These are phyloP conservation scores for Capsicum baccatum DNA, from an alignment of 257 asterid species.

Conservation along the genomic window DNA sequence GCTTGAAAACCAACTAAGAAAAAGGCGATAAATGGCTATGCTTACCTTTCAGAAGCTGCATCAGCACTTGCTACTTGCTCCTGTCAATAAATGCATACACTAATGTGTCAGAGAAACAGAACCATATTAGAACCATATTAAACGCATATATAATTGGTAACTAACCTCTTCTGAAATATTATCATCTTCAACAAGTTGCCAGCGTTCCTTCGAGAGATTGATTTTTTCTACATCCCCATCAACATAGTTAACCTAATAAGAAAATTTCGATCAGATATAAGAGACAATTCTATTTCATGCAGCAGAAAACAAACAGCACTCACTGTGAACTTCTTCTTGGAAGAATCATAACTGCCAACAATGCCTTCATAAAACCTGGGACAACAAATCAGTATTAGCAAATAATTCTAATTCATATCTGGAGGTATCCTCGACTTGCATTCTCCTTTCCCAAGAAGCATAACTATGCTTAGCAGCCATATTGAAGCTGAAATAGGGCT, in stretches of 20 bases:
- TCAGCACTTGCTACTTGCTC: slow-evolving; percentile 62
- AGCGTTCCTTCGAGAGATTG: slow-evolving; percentile 63
- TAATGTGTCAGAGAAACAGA: slow-evolving; percentile 29
- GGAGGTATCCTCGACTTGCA: background rate
- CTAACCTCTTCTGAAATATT: slow-evolving; percentile 58
- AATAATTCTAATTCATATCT: background rate
- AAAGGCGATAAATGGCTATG: slow-evolving; percentile 25
- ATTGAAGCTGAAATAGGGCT: background rate
- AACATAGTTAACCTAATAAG: slow-evolving; percentile 60
- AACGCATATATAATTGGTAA: slow-evolving; percentile 28
- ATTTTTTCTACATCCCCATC: slow-evolving; percentile 86
- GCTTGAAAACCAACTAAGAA: background rate
- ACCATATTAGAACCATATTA: slow-evolving; percentile 7
- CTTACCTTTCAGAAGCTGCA: slow-evolving; percentile 72
- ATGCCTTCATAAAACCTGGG: slow-evolving; percentile 87
- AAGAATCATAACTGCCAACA: slow-evolving; percentile 66
- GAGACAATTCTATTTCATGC: slow-evolving; percentile 29
- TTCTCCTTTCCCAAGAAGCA: background rate
- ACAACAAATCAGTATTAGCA: slow-evolving; percentile 35
- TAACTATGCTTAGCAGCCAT: background rate
- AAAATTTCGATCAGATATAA: slow-evolving; percentile 25
- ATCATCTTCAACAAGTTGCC: slow-evolving; percentile 60
- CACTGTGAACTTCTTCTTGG: slow-evolving; percentile 80
- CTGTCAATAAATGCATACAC: slow-evolving; percentile 43
- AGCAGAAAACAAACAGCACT: slow-evolving; percentile 44